A percentile compares a stretch with the other conserved stretches of the same genome.
phyloP scores from a whole-genome alignment of 108 stramenopile species.

The Phaeodactylum tricornutum region DNA sequence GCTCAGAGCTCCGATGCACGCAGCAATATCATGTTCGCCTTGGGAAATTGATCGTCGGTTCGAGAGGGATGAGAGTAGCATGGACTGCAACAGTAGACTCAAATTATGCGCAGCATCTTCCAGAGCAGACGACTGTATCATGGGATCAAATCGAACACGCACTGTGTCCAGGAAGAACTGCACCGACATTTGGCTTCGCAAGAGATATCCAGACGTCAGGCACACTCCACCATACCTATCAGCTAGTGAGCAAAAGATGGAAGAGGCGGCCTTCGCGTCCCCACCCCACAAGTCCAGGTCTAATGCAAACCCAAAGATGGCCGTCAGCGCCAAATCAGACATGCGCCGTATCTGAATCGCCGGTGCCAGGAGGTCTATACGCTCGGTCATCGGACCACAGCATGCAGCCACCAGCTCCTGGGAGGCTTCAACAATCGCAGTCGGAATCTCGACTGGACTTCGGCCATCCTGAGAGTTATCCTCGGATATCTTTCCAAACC shows the following conservation, averaged over 20 bases:
- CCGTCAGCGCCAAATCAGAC: conserved; percentile 62
- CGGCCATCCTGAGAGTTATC: conserved; percentile 16
- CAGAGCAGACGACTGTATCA: conserved; percentile 6
- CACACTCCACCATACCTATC: conserved; percentile 37
- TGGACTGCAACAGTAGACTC: conserved; percentile 44
- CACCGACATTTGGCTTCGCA: conserved; percentile 71
- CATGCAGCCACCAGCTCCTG: conserved; percentile 26
- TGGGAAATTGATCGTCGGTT: conserved; percentile 43
- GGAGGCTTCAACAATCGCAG: conserved; percentile 29
- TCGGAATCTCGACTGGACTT: conserved; percentile 36
- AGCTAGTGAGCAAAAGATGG: conserved; percentile 42
- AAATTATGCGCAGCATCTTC: conserved; percentile 33
- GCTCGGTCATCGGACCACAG: conserved; percentile 4
- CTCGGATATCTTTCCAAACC: background rate
- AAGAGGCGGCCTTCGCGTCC: conserved; percentile 29
- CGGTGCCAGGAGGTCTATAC: conserved; percentile 23
- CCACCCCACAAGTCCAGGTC: conserved; percentile 73
- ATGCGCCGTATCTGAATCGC: conserved; percentile 47
- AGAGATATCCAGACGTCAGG: conserved; percentile 32
- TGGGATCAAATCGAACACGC: conserved; percentile 11
- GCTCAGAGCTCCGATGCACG: conserved; percentile 60
- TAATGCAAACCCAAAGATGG: conserved; percentile 68
- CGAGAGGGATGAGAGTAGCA: conserved; percentile 58
- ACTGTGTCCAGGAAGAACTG: conserved; percentile 76
- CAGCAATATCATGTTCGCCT: conserved; percentile 75